Evolutionary conservation across 495 filamentous ascomycete genomes (phyloP), one percentile per base, ranked within the genome.

Genomic region (Collariella sp.): DNA sequence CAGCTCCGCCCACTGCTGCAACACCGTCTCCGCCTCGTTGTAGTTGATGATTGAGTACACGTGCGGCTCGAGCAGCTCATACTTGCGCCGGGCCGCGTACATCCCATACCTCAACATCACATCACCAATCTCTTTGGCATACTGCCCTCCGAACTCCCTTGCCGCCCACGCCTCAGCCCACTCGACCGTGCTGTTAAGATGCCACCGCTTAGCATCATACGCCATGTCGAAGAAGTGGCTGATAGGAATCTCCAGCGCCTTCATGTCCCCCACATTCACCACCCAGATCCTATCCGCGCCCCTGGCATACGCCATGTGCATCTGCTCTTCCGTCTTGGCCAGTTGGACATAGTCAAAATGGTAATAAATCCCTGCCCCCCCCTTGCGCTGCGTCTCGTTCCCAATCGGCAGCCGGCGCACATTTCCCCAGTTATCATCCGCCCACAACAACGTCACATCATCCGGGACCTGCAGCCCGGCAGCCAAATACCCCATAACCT

Each of bases 371-470:
- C 86, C 85, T 18, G 85, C 83, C 11, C 85, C 83, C 22, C 81
- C 84, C 11, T 70, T 52, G 39, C 85, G 71, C n/a, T 63, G 59
- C 0, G 74, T 81, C 69, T 89, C 85, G 57, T 81, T 76, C 0
- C 56, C 71, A 22, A 83, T 62, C 7, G 86, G 86, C 40, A 89
- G 76, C 45, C 84, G 72, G 15, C 81, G 78, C 29, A 86, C 68
- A 64, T 86, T 84, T 9, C 84, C 83, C 76, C 77, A 87, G 66
- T 88, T 89, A 62, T 90, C 86, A 64, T 90, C 86, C 0, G 85
- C 76, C 77, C 83, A 89, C 10, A 89, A 67, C 24, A 90, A 70
- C 1, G 84, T 89, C 43, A 90, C 76, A 57, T 87, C 79, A 36
- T 90, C 86, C 1, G 84, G 84, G 4, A 88, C 82, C 5, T 70